Base-by-base conservation (phyloP, 768 basidiomycete genomes). In the Pleurotus eryngii region DNA sequence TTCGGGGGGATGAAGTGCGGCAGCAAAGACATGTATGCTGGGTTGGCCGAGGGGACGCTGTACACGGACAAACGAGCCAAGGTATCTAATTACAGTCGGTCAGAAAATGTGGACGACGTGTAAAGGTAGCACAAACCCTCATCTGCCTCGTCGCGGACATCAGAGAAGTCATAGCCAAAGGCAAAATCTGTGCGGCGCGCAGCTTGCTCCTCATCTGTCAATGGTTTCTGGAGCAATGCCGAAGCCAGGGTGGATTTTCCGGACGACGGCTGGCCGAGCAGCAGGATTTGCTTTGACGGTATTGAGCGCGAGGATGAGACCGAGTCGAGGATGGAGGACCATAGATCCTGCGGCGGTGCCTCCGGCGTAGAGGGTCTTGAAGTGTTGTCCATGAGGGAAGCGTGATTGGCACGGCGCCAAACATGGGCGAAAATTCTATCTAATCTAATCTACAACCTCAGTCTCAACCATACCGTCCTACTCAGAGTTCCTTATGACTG, bases 311-410 rank as follows among this genome's bases (percentile, higher is more conserved):
- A 83, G 26, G 86, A 85, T 1, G 92, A 90, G 22, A 96, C 87
- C 11, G 88, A 86, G 72, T 95, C 87, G 4, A 98, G 80, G 63
- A 98, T 98, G 11, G 91, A 90, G 2, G 87, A 89, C 96, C 96
- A 98, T 40, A 98, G 75, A 64, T 95, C 90, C 62, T 86, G 82
- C 0, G 88, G 89, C 4, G 87, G 87, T 14, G 83, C 81, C 46
- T 84, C 85, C 58, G 89, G 89, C 20, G 87, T 80, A n/a, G 86
- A 80, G 18, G 86, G 76, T 45, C 88, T 83, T 56, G 79, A 79
- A 59, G n/a, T 54, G 51, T 72, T 66, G 54, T 78, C 75, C 76
- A 76, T 76, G 56, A 17, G 39, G 12, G n/a, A 17, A 51, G 22
- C 22, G 20, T 54, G 51, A 39, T 22, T 24, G 26, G 27, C 38